These are phyloP conservation scores for Rhizopogon salebrosus DNA, from an alignment of 768 basidiomycete species.

Conservation along the genomic window DNA sequence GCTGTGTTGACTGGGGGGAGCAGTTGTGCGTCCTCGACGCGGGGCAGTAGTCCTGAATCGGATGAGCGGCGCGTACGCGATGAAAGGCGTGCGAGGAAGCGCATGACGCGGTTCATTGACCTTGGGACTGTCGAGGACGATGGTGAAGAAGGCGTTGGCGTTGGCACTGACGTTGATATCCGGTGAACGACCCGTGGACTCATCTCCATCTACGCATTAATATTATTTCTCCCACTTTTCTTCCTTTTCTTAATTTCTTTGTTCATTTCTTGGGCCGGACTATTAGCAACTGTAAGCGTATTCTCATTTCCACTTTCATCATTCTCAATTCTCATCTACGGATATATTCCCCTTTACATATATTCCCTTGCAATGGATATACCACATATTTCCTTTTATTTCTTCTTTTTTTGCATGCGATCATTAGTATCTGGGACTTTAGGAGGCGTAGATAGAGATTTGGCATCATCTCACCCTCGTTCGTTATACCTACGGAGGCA, in stretches of 20 bases:
- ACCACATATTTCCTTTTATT: neutral
- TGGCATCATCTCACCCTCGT: neutral
- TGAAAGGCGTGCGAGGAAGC: constrained; percentile 58
- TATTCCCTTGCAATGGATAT: neutral
- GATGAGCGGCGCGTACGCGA: constrained; percentile 16
- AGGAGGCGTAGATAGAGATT: neutral
- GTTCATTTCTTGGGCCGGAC: neutral
- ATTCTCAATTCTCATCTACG: neutral
- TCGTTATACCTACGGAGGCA: neutral
- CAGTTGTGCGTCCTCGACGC: constrained; percentile 18
- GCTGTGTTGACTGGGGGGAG: constrained; percentile 31
- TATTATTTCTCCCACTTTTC: too few relatives aligned
- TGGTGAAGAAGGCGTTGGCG: constrained; percentile 8
- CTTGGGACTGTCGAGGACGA: constrained; percentile 33
- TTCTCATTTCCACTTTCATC: neutral
- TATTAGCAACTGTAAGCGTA: neutral
- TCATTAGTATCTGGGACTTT: neutral
- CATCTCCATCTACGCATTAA: neutral
- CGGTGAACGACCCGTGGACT: constrained; percentile 19
- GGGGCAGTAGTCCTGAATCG: constrained; percentile 8
- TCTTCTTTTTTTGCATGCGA: neutral
- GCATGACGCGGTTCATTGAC: constrained; percentile 80
- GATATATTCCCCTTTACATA: neutral
- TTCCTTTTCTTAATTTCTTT: neutral
- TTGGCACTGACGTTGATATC: constrained; percentile 23